A percentile compares a stretch with the other conserved stretches of the same genome.
Conservation (phyloP, 1,284 basidiomycete genomes). For the Boletus mariae region DNA sequence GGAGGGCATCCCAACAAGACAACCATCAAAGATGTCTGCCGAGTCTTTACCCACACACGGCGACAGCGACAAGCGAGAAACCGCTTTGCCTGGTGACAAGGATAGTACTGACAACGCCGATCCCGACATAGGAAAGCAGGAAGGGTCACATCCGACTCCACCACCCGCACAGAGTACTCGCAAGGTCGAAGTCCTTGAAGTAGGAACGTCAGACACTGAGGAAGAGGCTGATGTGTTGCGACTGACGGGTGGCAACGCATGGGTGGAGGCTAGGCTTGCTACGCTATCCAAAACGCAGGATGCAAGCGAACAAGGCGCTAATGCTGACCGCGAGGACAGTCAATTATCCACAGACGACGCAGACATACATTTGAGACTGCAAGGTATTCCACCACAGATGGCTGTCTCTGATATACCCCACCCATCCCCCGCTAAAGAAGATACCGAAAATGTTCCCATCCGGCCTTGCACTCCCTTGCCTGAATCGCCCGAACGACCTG, state of each 20-base stretch:
- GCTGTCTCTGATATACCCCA: background rate
- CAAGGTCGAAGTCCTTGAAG: constrained; percentile 11
- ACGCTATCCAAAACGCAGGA: background rate
- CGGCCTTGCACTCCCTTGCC: background rate
- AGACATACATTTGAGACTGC: constrained; percentile 1
- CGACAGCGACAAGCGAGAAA: background rate
- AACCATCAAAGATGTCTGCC: constrained; percentile 4
- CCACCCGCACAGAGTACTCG: constrained; percentile 3
- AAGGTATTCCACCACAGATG: background rate
- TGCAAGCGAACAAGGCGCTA: background rate
- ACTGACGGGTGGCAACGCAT: background rate
- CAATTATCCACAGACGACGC: constrained; percentile 4
- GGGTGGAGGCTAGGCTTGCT: background rate
- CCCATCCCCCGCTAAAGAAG: background rate
- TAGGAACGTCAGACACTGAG: constrained; percentile 6
- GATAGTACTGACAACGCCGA: background rate
- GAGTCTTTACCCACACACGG: background rate
- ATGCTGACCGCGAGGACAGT: background rate
- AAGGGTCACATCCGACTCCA: background rate
- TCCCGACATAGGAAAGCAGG: background rate
- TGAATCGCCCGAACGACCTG: background rate
- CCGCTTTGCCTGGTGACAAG: background rate
- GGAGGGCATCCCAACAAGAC: constrained; percentile 1
- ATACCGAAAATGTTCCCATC: background rate
- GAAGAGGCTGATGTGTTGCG: constrained; percentile 13